These are phyloP conservation scores for Pseudogymnoascus sp. DNA, from an alignment of 2,329 filamentous ascomycete species.

Conservation along the genomic window DNA sequence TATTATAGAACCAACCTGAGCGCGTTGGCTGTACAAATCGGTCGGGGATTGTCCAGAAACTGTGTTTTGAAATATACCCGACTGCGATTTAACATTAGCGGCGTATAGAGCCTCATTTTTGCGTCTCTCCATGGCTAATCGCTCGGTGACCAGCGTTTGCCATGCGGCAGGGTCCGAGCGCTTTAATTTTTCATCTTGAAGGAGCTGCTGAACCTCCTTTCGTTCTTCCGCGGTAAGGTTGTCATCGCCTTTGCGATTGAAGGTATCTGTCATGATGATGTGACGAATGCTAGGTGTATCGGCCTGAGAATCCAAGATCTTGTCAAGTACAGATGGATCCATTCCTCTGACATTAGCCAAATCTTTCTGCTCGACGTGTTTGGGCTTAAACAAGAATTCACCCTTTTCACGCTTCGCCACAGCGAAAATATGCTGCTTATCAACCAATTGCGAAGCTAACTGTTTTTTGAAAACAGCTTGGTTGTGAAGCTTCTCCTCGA, in stretches of 20 bases:
- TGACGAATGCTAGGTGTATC: slow-evolving; percentile 38
- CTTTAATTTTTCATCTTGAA: slow-evolving; percentile 29
- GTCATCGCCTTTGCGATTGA: slow-evolving; percentile 60
- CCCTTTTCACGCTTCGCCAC: slow-evolving; percentile 47
- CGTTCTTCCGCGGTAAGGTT: slow-evolving; percentile 55
- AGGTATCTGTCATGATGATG: slow-evolving; percentile 63
- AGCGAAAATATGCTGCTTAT: slow-evolving; percentile 69
- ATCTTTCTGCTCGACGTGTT: slow-evolving; percentile 42
- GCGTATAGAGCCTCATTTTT: neutral
- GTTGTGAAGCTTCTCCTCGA: slow-evolving; percentile 67
- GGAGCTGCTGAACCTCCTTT: slow-evolving; percentile 42
- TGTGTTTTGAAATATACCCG: neutral
- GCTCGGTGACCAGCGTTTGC: neutral
- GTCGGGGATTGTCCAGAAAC: neutral
- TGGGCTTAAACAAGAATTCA: slow-evolving; percentile 53
- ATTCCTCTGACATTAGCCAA: slow-evolving; percentile 49
- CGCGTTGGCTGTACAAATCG: neutral
- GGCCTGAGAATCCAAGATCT: slow-evolving; percentile 46
- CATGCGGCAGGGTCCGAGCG: slow-evolving; percentile 20
- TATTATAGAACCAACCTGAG: neutral
- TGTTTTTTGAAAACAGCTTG: slow-evolving; percentile 75
- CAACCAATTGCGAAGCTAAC: slow-evolving; percentile 70
- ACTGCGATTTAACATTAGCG: neutral
- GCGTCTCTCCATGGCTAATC: neutral
- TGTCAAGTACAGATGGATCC: slow-evolving; percentile 53